phyloP scores from a whole-genome alignment of 768 basidiomycete species.

The Lepiota brunneoincarnata region DNA sequence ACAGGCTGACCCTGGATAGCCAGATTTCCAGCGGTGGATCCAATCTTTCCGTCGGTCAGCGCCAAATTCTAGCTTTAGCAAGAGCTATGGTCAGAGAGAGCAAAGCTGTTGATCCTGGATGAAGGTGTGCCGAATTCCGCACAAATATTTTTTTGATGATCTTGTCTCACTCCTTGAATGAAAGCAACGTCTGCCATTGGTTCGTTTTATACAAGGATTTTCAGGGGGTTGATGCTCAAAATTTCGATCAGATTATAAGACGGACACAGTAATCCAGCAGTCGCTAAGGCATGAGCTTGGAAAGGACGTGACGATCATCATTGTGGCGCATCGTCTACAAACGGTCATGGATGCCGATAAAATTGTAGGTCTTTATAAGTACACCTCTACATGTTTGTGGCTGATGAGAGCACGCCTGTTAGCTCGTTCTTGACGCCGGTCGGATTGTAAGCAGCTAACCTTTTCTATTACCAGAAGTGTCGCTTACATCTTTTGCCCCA shows the following conservation, averaged over 20 bases:
- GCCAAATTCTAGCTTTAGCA: constrained; percentile 62
- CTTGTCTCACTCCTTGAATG: neutral
- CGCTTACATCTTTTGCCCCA: constrained; percentile 17
- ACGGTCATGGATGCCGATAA: constrained; percentile 65
- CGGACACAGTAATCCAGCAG: constrained; percentile 66
- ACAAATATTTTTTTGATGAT: no score
- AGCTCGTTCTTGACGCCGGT: constrained; percentile 49
- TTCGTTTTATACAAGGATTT: constrained; percentile 30
- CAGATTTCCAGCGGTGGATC: constrained; percentile 48
- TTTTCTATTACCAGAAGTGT: neutral
- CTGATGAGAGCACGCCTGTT: neutral
- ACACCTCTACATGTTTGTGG: neutral
- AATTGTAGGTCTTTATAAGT: constrained; percentile 27
- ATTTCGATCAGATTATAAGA: constrained; percentile 40
- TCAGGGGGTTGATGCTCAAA: constrained; percentile 21
- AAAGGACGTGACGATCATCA: constrained; percentile 10
- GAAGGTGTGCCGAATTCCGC: constrained; percentile 41
- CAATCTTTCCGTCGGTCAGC: constrained; percentile 74
- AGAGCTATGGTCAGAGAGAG: constrained; percentile 55
- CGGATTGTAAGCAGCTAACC: constrained; percentile 22
- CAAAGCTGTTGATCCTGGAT: constrained; percentile 54
- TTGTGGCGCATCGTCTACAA: constrained; percentile 21
- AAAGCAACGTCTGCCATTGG: constrained; percentile 42
- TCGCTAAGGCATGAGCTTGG: constrained; percentile 54
- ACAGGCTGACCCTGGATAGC: constrained; percentile 43